Evolutionary conservation across 108 stramenopile species (phyloP).

Genomic region (Fragilaria crotonensis): DNA sequence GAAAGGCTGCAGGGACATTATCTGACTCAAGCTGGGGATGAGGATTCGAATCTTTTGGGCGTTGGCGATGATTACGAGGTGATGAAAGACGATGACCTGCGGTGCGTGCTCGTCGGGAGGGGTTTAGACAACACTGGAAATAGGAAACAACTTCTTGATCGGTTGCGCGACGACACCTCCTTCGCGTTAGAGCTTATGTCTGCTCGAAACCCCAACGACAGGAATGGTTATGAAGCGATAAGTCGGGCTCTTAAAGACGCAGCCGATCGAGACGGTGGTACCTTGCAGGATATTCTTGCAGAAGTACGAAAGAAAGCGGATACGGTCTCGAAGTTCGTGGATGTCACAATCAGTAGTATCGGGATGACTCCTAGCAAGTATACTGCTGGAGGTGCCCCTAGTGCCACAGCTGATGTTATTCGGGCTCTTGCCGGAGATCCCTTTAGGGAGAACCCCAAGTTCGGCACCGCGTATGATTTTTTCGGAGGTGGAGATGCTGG

Average conservation of each 20-base stretch:
- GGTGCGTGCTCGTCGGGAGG: no score
- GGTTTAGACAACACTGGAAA: no score
- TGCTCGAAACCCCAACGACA: slow-evolving; percentile 13
- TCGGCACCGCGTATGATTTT: slow-evolving; percentile 79
- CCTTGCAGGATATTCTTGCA: slow-evolving; percentile 40
- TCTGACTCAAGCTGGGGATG: no score
- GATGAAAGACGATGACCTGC: no score
- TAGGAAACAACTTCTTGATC: slow-evolving; percentile 40
- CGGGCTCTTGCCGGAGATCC: slow-evolving; percentile 83
- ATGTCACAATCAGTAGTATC: slow-evolving; percentile 74
- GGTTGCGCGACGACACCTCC: slow-evolving; percentile 46
- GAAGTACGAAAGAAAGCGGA: slow-evolving; percentile 45
- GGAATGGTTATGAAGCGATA: slow-evolving; percentile 39
- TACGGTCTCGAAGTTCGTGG: slow-evolving; percentile 63
- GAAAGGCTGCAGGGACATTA: slow-evolving; percentile 42
- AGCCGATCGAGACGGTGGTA: slow-evolving; percentile 32
- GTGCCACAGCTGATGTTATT: slow-evolving; percentile 85
- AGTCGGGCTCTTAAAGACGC: slow-evolving; percentile 44
- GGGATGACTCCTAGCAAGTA: slow-evolving; percentile 80
- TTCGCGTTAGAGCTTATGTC: slow-evolving; percentile 32
- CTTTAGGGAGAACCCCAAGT: slow-evolving; percentile 77
- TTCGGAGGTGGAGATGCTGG: slow-evolving; percentile 79
- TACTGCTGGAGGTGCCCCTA: slow-evolving; percentile 81
- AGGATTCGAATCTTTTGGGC: no score
- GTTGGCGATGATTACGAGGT: no score